These are phyloP conservation scores for Neoascochyta sp. DNA, from an alignment of 2,329 filamentous ascomycete genomes.

Conservation along the genomic window DNA sequence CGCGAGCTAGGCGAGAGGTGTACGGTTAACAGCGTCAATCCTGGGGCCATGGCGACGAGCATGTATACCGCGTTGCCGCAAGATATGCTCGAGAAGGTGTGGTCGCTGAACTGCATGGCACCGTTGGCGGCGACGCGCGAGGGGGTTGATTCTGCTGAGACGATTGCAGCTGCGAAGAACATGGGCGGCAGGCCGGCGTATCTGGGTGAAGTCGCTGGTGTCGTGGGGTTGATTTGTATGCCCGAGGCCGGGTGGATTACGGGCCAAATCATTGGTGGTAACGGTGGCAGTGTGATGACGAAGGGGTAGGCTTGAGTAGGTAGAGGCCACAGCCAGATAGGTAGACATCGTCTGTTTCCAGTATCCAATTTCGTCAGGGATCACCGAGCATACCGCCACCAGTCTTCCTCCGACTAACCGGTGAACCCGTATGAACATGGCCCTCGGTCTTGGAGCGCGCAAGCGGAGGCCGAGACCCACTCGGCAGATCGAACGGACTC, in stretches of 20 bases:
- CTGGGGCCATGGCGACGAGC: slow-evolving; percentile 52
- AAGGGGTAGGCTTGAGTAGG: slow-evolving; percentile 5
- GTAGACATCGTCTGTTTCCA: too few species aligned
- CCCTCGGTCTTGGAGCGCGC: slow-evolving; percentile 15
- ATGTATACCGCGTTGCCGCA: slow-evolving; percentile 58
- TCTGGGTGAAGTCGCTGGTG: slow-evolving; percentile 64
- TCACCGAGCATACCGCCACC: background rate
- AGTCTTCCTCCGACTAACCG: slow-evolving; percentile 19
- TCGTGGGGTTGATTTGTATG: slow-evolving; percentile 69
- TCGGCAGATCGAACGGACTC: slow-evolving; percentile 35
- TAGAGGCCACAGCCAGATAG: too few species aligned
- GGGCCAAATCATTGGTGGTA: slow-evolving; percentile 70
- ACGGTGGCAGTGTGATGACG: slow-evolving; percentile 65
- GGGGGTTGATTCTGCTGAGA: slow-evolving; percentile 43
- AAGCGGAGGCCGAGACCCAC: slow-evolving; percentile 14
- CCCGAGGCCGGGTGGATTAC: slow-evolving; percentile 68
- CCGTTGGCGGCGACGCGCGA: slow-evolving; percentile 56
- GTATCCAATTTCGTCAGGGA: background rate
- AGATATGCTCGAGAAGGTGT: slow-evolving; percentile 57
- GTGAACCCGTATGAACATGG: slow-evolving; percentile 21
- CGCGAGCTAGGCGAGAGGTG: slow-evolving; percentile 55
- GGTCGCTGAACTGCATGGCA: slow-evolving; percentile 55
- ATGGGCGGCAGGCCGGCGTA: slow-evolving; percentile 57
- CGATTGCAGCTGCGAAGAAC: slow-evolving; percentile 56
- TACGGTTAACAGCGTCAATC: slow-evolving; percentile 61